Evolutionary conservation across 176 grass and related monocot species (phyloP).

Genomic region (Canna indica): DNA sequence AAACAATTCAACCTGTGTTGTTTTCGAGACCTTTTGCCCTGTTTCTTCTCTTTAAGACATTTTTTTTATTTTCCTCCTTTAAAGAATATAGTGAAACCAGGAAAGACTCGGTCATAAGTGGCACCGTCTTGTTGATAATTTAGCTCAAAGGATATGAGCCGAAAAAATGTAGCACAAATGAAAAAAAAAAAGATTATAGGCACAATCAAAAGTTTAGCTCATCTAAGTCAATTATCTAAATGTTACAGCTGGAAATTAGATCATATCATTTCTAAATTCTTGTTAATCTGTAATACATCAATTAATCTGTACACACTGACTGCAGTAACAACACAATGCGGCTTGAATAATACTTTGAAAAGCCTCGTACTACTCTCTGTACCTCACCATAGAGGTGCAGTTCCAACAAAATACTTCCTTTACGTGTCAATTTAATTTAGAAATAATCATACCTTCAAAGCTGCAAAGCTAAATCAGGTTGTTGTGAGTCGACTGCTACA

Average conservation of each 20-base stretch:
- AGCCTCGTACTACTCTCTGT: background rate
- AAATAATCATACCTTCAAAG: constrained; percentile 34
- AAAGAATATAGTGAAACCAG: no score
- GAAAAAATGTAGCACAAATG: no score
- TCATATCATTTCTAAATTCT: background rate
- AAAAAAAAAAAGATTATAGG: background rate
- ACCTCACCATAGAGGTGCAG: background rate
- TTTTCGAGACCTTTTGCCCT: no score
- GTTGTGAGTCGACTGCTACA: constrained; percentile 12
- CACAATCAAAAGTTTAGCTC: background rate
- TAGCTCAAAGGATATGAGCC: no score
- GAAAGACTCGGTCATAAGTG: no score
- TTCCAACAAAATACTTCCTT: constrained; percentile 1
- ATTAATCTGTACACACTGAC: constrained; percentile 31
- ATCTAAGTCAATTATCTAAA: background rate
- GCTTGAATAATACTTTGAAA: background rate
- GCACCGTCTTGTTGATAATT: no score
- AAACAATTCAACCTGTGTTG: no score
- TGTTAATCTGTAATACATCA: constrained; percentile 18
- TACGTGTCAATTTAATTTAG: constrained; percentile 3
- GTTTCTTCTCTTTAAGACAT: no score
- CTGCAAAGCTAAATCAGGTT: constrained; percentile 40
- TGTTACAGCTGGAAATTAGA: background rate
- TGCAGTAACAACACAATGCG: background rate
- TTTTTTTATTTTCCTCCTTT: no score